Evolutionary conservation across 2,329 filamentous ascomycete species (phyloP).

Genomic region (Leptosphaerulina australis): DNA sequence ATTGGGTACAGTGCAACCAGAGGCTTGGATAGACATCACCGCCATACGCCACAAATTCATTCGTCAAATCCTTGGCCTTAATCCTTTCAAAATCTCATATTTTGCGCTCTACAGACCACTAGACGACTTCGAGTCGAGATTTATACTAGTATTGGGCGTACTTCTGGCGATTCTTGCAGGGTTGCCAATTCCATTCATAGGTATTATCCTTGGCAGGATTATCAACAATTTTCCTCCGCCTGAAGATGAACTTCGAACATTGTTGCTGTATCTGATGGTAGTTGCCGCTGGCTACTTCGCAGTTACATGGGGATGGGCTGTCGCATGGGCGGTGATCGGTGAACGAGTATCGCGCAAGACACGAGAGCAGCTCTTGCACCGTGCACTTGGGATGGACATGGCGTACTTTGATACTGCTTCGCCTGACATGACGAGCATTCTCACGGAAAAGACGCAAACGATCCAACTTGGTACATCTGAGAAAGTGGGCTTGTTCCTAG

Average conservation of each 20-base stretch:
- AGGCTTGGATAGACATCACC: conserved; percentile 39
- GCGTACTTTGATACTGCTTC: conserved; percentile 58
- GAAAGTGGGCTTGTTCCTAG: conserved; percentile 55
- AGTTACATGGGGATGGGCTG: conserved; percentile 57
- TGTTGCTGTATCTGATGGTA: conserved; percentile 53
- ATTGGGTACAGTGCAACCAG: conserved; percentile 43
- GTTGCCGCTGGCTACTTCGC: conserved; percentile 57
- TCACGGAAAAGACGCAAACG: conserved; percentile 54
- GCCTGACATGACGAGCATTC: conserved; percentile 56
- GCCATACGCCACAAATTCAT: conserved; percentile 43
- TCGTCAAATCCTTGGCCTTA: conserved; percentile 50
- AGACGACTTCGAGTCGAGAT: conserved; percentile 49
- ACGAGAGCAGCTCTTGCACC: conserved; percentile 55
- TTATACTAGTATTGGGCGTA: conserved; percentile 43
- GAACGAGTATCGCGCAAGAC: conserved; percentile 57
- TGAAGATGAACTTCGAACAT: conserved; percentile 50
- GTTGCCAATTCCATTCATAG: conserved; percentile 59
- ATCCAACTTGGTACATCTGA: conserved; percentile 57
- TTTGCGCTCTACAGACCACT: conserved; percentile 56
- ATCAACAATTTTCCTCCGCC: conserved; percentile 58
- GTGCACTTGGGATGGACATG: conserved; percentile 58
- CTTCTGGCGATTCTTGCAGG: conserved; percentile 50
- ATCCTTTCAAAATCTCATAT: conserved; percentile 57
- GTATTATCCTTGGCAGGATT: conserved; percentile 59
- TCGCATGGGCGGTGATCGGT: conserved; percentile 58